Percentiles rank a stretch among this genome's conserved stretches.
These are phyloP conservation scores for Nevesoporus exiguus DNA, from an alignment of 768 basidiomycete species.

Conservation along the genomic window DNA sequence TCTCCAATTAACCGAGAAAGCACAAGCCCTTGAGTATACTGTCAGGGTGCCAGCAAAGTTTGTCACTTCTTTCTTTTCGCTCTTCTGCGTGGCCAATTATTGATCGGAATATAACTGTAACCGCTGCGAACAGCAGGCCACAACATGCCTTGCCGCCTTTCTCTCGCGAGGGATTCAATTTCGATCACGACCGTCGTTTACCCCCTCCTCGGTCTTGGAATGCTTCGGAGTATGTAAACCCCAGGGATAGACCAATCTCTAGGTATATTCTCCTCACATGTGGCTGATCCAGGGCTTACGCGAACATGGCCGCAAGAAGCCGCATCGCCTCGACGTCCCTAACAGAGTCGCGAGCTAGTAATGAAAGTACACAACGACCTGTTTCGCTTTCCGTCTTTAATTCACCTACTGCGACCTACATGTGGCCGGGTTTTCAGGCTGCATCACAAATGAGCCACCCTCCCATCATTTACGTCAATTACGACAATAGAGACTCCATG, in stretches of 20 bases:
- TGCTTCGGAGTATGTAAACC: conserved; percentile 17
- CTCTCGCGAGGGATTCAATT: conserved; percentile 30
- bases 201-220: conserved; percentile 33
- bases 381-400: conserved; percentile 41
- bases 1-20: conserved; percentile 17
- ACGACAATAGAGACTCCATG: conserved; percentile 31
- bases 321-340: conserved; percentile 21
- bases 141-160: conserved; percentile 34
- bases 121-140: conserved; percentile 29
- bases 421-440: conserved; percentile 46
- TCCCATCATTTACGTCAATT: conserved; percentile 39
- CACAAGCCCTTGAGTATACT: conserved; percentile 22
- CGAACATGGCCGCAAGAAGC: conserved; percentile 17
- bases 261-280: conserved; percentile 21
- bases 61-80: conserved; percentile 17
- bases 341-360: conserved; percentile 20
- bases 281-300: conserved; percentile 17
- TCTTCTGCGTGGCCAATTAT: conserved; percentile 8
- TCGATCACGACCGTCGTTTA: conserved; percentile 34
- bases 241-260: conserved; percentile 23
- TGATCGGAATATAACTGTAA: conserved; percentile 26
- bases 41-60: conserved; percentile 25
- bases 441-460: conserved; percentile 41
- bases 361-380: conserved; percentile 30
- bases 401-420: conserved; percentile 43